phyloP scores from a whole-genome alignment of 2,329 filamentous ascomycete species.

The Furcasterigmium furcatum region DNA sequence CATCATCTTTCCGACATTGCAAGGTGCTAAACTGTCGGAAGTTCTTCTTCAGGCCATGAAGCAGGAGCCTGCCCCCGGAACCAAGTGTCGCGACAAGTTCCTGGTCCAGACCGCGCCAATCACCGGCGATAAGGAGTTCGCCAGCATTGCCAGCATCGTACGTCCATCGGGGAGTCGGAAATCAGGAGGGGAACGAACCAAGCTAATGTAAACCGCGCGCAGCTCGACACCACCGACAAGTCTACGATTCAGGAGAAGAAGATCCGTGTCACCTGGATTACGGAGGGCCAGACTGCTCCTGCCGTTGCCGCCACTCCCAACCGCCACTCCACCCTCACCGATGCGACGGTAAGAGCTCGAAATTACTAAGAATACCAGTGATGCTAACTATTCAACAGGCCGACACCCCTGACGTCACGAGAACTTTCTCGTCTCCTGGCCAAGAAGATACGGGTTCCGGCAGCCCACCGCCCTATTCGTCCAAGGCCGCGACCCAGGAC shows the following conservation, averaged over 20 bases:
- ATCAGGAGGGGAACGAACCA: too few relatives aligned
- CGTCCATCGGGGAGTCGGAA: constrained; percentile 12
- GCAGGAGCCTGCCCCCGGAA: constrained; percentile 80
- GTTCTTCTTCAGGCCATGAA: constrained; percentile 98
- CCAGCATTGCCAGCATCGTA: constrained; percentile 57
- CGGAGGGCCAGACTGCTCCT: constrained; percentile 47
- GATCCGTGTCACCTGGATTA: constrained; percentile 85
- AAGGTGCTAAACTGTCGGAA: constrained; percentile 31
- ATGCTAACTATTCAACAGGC: constrained; percentile 19
- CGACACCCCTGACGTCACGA: constrained; percentile 41
- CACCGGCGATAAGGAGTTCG: constrained; percentile 77
- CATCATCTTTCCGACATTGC: neutral
- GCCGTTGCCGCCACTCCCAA: constrained; percentile 32
- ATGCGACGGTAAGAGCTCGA: constrained; percentile 7
- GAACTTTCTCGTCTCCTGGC: constrained; percentile 41
- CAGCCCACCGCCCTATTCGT: constrained; percentile 28
- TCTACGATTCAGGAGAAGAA: constrained; percentile 84
- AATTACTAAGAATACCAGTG: neutral
- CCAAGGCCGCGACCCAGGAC: constrained; percentile 20
- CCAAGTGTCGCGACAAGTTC: constrained; percentile 96
- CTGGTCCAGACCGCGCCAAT: constrained; percentile 90
- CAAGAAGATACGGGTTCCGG: constrained; percentile 22
- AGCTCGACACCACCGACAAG: constrained; percentile 83
- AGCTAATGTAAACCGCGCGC: too few relatives aligned
- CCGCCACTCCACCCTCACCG: constrained; percentile 34